Percentiles rank a stretch among this genome's conserved stretches.
phyloP scores from a whole-genome alignment of 2,329 filamentous ascomycete genomes.

The Ophiobolus disseminans region DNA sequence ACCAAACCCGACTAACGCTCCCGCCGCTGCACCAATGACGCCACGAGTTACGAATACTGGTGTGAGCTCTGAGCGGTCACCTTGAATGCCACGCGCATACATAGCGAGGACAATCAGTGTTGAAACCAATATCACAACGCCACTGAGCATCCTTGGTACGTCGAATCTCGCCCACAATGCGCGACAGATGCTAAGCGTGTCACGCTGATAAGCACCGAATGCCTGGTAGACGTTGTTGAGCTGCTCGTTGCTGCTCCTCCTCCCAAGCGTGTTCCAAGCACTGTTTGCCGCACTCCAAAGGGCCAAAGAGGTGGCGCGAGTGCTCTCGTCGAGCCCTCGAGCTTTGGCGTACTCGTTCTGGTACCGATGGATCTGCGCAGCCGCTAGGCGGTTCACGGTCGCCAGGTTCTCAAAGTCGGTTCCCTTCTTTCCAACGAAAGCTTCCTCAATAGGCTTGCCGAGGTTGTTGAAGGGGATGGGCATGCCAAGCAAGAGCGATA shows the following conservation, averaged over 20 bases:
- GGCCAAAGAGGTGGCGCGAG: conserved; percentile 61
- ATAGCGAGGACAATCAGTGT: conserved; percentile 74
- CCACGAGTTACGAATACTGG: conserved; percentile 61
- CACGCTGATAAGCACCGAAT: conserved; percentile 76
- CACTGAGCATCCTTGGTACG: conserved; percentile 81
- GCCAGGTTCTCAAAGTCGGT: conserved; percentile 79
- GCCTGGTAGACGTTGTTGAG: conserved; percentile 59
- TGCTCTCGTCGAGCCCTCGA: conserved; percentile 69
- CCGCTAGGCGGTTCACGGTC: conserved; percentile 75
- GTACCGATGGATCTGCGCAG: conserved; percentile 88
- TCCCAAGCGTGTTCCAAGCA: conserved; percentile 56
- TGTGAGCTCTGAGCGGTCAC: conserved; percentile 62
- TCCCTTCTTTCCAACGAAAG: conserved; percentile 76
- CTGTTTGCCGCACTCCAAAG: conserved; percentile 68
- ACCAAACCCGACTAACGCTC: conserved; percentile 51
- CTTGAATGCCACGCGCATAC: conserved; percentile 69
- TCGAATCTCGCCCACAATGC: conserved; percentile 92
- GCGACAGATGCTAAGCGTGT: conserved; percentile 81
- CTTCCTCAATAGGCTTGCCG: conserved; percentile 90
- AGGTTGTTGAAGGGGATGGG: conserved; percentile 97
- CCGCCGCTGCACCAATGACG: conserved; percentile 56
- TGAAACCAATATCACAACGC: conserved; percentile 72
- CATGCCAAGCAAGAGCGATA: conserved; percentile 85
- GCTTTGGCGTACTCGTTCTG: conserved; percentile 81
- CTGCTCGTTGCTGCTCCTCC: conserved; percentile 43